Percentiles rank a stretch among this genome's conserved stretches.
Conservation (phyloP, 2,329 filamentous ascomycete genomes). For the Cladorrhinum sp. region DNA sequence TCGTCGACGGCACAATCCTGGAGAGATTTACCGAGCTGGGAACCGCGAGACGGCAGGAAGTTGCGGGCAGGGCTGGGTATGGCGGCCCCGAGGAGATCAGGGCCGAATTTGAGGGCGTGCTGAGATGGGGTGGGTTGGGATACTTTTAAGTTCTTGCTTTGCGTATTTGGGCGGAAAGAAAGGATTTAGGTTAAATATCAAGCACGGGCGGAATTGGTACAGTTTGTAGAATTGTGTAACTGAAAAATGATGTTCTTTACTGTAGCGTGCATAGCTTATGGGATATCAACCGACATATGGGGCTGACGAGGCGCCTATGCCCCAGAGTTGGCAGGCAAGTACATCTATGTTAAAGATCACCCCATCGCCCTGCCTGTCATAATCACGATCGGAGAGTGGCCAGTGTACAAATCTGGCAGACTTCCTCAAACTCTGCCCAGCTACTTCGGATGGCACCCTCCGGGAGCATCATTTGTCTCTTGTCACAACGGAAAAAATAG, state of each 20-base stretch:
- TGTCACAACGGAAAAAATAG: background rate
- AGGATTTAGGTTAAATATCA: background rate
- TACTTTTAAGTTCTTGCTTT: conserved; percentile 39
- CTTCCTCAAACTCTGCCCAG: too few species aligned
- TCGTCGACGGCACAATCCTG: conserved; percentile 77
- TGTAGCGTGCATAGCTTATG: background rate
- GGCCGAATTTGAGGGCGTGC: conserved; percentile 62
- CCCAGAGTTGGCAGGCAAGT: too few species aligned
- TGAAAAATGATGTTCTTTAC: background rate
- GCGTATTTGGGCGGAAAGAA: background rate
- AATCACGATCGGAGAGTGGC: too few species aligned
- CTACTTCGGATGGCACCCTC: too few species aligned
- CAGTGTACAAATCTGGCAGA: too few species aligned
- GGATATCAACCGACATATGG: too few species aligned
- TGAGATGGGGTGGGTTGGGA: conserved; percentile 62
- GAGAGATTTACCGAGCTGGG: conserved; percentile 73
- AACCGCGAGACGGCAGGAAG: conserved; percentile 67
- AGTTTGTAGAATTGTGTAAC: background rate
- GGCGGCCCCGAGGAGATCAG: conserved; percentile 64
- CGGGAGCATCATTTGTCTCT: too few species aligned
- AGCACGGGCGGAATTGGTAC: background rate
- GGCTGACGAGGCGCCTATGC: too few species aligned
- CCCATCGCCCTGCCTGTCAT: too few species aligned
- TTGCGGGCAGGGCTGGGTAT: conserved; percentile 70
- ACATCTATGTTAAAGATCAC: too few species aligned